These are phyloP conservation scores for Ambrosiella cleistominuta DNA, from an alignment of 2,329 filamentous ascomycete genomes.

Conservation along the genomic window DNA sequence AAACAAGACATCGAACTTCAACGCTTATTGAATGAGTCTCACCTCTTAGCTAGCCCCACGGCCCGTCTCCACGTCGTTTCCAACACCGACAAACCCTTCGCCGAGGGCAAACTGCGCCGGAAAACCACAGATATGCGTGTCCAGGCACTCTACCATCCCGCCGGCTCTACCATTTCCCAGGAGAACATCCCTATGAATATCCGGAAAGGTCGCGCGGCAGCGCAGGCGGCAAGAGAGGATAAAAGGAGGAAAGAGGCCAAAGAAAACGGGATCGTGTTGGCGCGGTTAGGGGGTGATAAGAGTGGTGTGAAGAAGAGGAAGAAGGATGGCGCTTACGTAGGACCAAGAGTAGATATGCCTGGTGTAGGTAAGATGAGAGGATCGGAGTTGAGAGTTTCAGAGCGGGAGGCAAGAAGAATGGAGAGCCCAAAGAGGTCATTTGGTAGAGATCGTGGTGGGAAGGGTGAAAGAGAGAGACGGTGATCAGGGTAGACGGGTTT, in stretches of 20 bases:
- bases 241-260: slow-evolving; percentile 60
- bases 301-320: slow-evolving; percentile 21
- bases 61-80: slow-evolving; percentile 24
- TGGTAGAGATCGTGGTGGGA: slow-evolving; percentile 17
- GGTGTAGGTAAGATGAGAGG: slow-evolving; percentile 64
- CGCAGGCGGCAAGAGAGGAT: slow-evolving; percentile 46
- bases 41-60: slow-evolving; percentile 47
- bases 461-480: slow-evolving; percentile 10
- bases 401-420: slow-evolving; percentile 57
- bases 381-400: slow-evolving; percentile 62
- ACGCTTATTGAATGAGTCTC: slow-evolving; percentile 76
- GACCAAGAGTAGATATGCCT: slow-evolving; percentile 54
- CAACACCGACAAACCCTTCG: slow-evolving; percentile 26
- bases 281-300: slow-evolving; percentile 28
- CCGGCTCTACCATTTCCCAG: slow-evolving; percentile 59
- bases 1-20: slow-evolving; percentile 89
- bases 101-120: slow-evolving; percentile 53
- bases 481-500: neutral
- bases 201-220: slow-evolving; percentile 64
- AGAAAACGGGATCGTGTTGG: slow-evolving; percentile 82
- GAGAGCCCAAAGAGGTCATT: slow-evolving; percentile 30
- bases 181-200: slow-evolving; percentile 79
- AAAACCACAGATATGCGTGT: slow-evolving; percentile 73
- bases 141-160: slow-evolving; percentile 48
- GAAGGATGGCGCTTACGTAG: slow-evolving; percentile 26